Percentiles rank a stretch among this genome's conserved stretches.
Conservation (phyloP, 805 yeast genomes). For the Isabelozyma pseudorhagii region DNA sequence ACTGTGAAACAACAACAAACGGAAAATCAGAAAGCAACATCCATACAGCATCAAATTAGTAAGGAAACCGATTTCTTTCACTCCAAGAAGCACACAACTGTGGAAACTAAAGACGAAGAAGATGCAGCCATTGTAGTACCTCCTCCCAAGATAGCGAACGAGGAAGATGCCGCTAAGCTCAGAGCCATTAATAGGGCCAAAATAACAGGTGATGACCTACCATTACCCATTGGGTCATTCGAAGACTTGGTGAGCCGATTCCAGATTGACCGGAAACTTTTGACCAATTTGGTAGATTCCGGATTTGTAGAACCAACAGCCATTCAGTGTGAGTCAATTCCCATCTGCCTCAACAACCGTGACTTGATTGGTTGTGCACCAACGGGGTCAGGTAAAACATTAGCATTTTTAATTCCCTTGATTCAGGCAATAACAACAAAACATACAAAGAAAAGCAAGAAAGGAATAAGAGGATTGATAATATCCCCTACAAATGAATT, state of each 20-base stretch:
- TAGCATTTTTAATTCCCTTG: slow-evolving; percentile 84
- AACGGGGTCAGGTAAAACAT: slow-evolving; percentile 96
- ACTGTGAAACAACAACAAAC: slow-evolving; percentile 16
- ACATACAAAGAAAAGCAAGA: slow-evolving; percentile 1
- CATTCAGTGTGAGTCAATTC: slow-evolving; percentile 88
- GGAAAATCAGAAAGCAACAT: slow-evolving; percentile 32
- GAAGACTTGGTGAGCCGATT: slow-evolving; percentile 73
- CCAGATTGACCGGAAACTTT: slow-evolving; percentile 54
- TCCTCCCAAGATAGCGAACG: slow-evolving; percentile 44
- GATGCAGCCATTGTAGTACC: slow-evolving; percentile 29
- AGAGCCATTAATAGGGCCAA: slow-evolving; percentile 65
- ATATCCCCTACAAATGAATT: slow-evolving; percentile 94
- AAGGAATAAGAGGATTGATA: slow-evolving; percentile 70
- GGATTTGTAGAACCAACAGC: slow-evolving; percentile 87
- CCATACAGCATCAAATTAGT: slow-evolving; percentile 51
- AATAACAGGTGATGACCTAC: slow-evolving; percentile 79
- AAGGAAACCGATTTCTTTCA: slow-evolving; percentile 84
- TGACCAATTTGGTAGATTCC: slow-evolving; percentile 61
- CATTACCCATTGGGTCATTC: slow-evolving; percentile 89
- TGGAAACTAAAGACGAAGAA: slow-evolving; percentile 20
- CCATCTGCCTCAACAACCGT: slow-evolving; percentile 62
- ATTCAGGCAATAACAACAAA: slow-evolving; percentile 46
- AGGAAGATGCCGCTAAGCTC: slow-evolving; percentile 57
- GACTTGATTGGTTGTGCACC: slow-evolving; percentile 95
- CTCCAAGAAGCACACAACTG: slow-evolving; percentile 39